Percentiles rank a stretch among this genome's conserved stretches.
These are phyloP conservation scores for Colletotrichum karsti DNA, from an alignment of 2,329 filamentous ascomycete genomes.

Conservation along the genomic window DNA sequence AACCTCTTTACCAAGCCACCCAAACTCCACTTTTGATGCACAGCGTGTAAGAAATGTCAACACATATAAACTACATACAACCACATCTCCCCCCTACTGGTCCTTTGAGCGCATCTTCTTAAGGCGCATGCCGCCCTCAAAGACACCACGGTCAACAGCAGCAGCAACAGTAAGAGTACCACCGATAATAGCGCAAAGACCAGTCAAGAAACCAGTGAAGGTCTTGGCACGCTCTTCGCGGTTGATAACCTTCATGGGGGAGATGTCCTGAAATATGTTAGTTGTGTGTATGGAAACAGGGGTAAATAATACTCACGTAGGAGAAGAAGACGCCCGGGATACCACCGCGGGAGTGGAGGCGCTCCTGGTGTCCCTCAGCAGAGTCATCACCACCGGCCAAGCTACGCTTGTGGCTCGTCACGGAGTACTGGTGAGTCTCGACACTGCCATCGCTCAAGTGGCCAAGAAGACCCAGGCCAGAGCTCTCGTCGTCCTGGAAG, in stretches of 20 bases:
- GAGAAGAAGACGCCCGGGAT: slow-evolving; percentile 99
- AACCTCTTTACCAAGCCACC: slow-evolving; percentile 23
- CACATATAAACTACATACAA: slow-evolving; percentile 26
- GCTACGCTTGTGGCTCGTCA: slow-evolving; percentile 94
- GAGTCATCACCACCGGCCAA: slow-evolving; percentile 84
- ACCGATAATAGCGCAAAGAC: slow-evolving; percentile 92
- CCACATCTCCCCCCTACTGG: slow-evolving; percentile 44
- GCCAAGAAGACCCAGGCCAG: slow-evolving; percentile 75
- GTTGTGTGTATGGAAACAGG: slow-evolving; percentile 11
- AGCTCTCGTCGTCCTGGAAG: slow-evolving; percentile 56
- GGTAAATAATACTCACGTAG: slow-evolving; percentile 71
- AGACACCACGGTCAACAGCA: slow-evolving; percentile 88
- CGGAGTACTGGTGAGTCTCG: slow-evolving; percentile 98
- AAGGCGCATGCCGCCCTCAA: slow-evolving; percentile 84
- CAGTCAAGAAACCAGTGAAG: slow-evolving; percentile 91
- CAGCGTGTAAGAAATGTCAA: slow-evolving; percentile 12
- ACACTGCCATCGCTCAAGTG: slow-evolving; percentile 78
- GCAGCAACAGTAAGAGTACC: slow-evolving; percentile 96
- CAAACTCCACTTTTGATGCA: slow-evolving; percentile 32
- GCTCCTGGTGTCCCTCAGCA: slow-evolving; percentile 90
- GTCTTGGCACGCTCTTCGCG: slow-evolving; percentile 89
- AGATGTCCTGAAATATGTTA: slow-evolving; percentile 78
- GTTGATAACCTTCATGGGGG: slow-evolving; percentile 99
- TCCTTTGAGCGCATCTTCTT: slow-evolving; percentile 84
- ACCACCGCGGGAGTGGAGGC: slow-evolving; percentile 86